These are phyloP conservation scores for Eucalyptus microcorys DNA, from an alignment of 345 rosid genomes.

Conservation along the genomic window DNA sequence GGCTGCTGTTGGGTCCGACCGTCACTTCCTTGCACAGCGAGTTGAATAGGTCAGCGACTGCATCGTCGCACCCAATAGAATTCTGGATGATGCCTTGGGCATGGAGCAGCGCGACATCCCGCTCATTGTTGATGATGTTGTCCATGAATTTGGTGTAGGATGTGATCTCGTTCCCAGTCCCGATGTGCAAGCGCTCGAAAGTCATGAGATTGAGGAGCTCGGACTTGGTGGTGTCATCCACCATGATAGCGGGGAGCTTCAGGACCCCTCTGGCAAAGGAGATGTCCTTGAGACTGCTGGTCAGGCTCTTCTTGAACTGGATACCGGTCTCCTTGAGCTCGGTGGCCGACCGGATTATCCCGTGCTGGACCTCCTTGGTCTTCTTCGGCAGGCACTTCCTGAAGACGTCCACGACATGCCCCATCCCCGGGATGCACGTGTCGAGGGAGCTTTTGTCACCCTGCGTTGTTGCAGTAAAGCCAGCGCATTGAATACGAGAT, in stretches of 20 bases:
- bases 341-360: not conserved
- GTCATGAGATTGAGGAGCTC: not conserved
- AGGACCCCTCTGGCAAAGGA: not conserved
- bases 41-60: constrained; percentile 23
- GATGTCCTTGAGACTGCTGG: not conserved
- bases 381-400: not conserved
- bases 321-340: not conserved
- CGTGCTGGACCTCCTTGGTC: not conserved
- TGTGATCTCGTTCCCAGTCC: constrained; percentile 23
- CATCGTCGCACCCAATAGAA: constrained; percentile 30
- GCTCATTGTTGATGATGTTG: constrained; percentile 19
- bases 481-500: not conserved
- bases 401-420: not conserved
- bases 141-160: constrained; percentile 32
- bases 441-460: not conserved
- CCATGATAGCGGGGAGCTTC: not conserved
- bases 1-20: not conserved
- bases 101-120: constrained; percentile 29
- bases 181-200: constrained; percentile 9
- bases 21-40: constrained; percentile 13
- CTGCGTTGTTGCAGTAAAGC: not conserved
- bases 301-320: not conserved
- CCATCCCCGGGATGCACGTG: not conserved
- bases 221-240: not conserved
- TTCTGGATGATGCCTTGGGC: constrained; percentile 25